Conservation (phyloP, 1,284 basidiomycete species). For the Xerocomus amazonicus region DNA sequence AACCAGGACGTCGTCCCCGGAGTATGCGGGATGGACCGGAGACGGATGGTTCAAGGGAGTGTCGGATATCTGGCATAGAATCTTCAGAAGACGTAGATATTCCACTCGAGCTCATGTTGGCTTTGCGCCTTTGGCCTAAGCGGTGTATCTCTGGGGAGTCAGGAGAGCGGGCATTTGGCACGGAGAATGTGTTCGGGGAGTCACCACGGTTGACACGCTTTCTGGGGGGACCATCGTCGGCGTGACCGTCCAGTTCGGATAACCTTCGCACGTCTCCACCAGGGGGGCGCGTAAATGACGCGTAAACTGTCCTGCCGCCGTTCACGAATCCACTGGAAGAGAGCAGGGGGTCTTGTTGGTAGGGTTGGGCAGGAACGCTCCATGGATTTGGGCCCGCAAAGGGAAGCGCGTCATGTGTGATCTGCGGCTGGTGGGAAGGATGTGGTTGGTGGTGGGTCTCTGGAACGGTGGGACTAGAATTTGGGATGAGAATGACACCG, state of each 20-base stretch:
- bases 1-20: conserved; percentile 41
- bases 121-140: conserved; percentile 47
- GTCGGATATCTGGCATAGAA: conserved; percentile 47
- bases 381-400: conserved; percentile 39
- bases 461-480: conserved; percentile 58
- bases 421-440: conserved; percentile 34
- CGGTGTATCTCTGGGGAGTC: conserved; percentile 56
- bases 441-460: conserved; percentile 39
- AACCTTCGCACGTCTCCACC: conserved; percentile 34
- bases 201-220: conserved; percentile 62
- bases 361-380: conserved; percentile 35
- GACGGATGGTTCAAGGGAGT: conserved; percentile 40
- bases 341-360: conserved; percentile 51
- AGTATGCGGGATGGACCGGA: conserved; percentile 47
- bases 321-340: conserved; percentile 58
- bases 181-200: conserved; percentile 32
- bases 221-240: conserved; percentile 59
- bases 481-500: conserved; percentile 66
- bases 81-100: conserved; percentile 62
- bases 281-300: conserved; percentile 47
- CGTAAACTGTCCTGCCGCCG: conserved; percentile 40
- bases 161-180: conserved; percentile 29
- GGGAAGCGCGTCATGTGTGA: conserved; percentile 41
- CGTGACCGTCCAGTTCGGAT: conserved; percentile 36
- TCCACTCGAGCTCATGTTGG: conserved; percentile 35